Percentiles rank a stretch among this genome's conserved stretches.
These are phyloP conservation scores for Aspergillus floridensis DNA, from an alignment of 2,329 filamentous ascomycete genomes.

Conservation along the genomic window DNA sequence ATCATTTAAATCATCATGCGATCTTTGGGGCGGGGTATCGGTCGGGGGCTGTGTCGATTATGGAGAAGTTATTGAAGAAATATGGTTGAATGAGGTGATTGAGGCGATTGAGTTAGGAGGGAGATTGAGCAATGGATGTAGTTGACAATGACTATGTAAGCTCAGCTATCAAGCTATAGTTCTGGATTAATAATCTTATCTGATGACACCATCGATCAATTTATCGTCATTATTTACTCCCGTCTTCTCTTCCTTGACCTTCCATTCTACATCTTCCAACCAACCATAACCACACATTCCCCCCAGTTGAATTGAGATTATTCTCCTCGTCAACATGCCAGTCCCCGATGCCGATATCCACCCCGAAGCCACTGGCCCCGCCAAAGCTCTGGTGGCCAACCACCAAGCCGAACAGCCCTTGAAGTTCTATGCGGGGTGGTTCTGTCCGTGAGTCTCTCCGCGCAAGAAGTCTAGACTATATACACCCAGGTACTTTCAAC, in stretches of 20 bases:
- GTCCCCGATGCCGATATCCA: conserved; percentile 42
- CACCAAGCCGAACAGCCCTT: conserved; percentile 36
- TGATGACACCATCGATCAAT: conserved; percentile 13
- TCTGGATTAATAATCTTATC: conserved; percentile 6
- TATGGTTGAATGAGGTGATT: conserved; percentile 51
- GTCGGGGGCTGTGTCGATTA: conserved; percentile 72
- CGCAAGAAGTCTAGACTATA: not conserved
- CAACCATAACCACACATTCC: conserved; percentile 12
- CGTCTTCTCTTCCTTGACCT: not conserved
- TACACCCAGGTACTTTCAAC: not conserved
- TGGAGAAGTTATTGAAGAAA: conserved; percentile 69
- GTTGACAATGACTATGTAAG: not conserved
- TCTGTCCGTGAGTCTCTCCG: conserved; percentile 53
- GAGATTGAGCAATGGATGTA: not conserved
- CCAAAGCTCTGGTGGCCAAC: conserved; percentile 36
- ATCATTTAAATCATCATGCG: conserved; percentile 84
- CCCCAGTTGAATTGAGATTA: too few species aligned
- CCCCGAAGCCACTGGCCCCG: conserved; percentile 46
- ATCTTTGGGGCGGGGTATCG: conserved; percentile 81
- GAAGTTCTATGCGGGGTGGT: conserved; percentile 73
- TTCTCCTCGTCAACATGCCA: not conserved
- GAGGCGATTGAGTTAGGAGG: conserved; percentile 16
- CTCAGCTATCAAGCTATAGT: not conserved
- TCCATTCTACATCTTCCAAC: conserved; percentile 20
- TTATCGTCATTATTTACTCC: not conserved